phyloP scores from a whole-genome alignment of 2,329 filamentous ascomycete species.

The Zymoseptoria pseudotritici region DNA sequence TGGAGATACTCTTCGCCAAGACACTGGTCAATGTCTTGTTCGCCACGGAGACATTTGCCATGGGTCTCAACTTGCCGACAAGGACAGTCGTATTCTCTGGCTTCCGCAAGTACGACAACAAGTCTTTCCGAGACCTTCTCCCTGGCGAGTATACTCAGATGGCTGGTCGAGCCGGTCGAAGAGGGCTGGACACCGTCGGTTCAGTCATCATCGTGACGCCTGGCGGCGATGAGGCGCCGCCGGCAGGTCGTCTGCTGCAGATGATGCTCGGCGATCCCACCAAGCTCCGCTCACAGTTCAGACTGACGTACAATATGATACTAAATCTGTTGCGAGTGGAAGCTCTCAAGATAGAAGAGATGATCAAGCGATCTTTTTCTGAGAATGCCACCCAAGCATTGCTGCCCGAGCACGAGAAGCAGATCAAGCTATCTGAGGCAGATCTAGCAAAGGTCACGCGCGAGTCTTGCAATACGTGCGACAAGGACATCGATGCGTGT shows the following conservation, averaged over 20 bases:
- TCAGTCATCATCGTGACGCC: constrained; percentile 86
- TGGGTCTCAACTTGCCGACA: constrained; percentile 93
- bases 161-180: constrained; percentile 87
- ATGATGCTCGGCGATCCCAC: constrained; percentile 97
- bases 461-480: constrained; percentile 74
- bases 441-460: constrained; percentile 86
- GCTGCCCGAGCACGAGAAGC: constrained; percentile 89
- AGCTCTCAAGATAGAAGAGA: constrained; percentile 96
- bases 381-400: constrained; percentile 95
- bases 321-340: constrained; percentile 90
- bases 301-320: constrained; percentile 99
- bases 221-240: constrained; percentile 78
- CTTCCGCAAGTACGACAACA: constrained; percentile 91
- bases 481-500: constrained; percentile 69
- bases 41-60: constrained; percentile 96
- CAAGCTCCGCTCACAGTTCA: constrained; percentile 91
- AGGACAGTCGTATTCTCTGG: constrained; percentile 96
- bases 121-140: constrained; percentile 80
- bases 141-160: constrained; percentile 98
- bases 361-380: constrained; percentile 99
- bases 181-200: constrained; percentile 86
- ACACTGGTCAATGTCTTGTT: constrained; percentile 95
- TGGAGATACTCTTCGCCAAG: constrained; percentile 92
- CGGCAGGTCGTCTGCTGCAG: constrained; percentile 70
- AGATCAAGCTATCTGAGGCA: constrained; percentile 83